Evolutionary conservation across 441 rosid species (phyloP).

Genomic region (Mallotus japonicus): DNA sequence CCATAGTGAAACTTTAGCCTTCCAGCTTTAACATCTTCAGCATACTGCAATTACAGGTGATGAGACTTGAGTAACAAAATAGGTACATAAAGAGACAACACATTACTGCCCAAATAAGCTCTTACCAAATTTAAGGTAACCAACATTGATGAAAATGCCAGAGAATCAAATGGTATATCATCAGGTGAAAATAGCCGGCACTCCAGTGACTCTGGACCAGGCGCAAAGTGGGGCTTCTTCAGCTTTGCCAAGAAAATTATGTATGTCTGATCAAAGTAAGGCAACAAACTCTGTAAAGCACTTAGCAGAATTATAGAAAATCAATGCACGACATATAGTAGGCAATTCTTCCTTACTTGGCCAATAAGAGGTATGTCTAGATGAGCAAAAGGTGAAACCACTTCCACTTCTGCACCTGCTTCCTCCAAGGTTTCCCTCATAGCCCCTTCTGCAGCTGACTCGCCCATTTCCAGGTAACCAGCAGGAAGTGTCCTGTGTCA

Average conservation of each 20-base stretch:
- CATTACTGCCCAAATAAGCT: conserved; percentile 8
- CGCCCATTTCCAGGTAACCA: conserved; percentile 96
- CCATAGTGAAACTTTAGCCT: conserved; percentile 79
- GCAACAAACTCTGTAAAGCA: conserved; percentile 10
- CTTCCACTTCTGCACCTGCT: conserved; percentile 87
- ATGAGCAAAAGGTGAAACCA: conserved; percentile 83
- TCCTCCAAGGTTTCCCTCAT: conserved; percentile 96
- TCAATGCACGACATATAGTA: conserved; percentile 10
- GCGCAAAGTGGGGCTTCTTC: conserved; percentile 71
- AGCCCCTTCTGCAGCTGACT: conserved; percentile 94
- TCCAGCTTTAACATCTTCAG: conserved; percentile 69
- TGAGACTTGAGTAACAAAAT: conserved; percentile 1
- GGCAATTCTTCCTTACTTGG: conserved; percentile 48
- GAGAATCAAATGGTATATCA: conserved; percentile 83
- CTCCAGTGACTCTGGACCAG: conserved; percentile 92
- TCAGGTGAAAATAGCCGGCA: conserved; percentile 75
- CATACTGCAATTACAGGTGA: conserved; percentile 49
- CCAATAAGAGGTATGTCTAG: conserved; percentile 93
- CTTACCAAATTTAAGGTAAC: conserved; percentile 81
- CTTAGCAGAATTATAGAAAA: conserved; percentile 17
- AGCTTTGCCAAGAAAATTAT: conserved; percentile 84
- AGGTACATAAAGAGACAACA: conserved; percentile 2
- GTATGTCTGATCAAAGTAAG: conserved; percentile 63
- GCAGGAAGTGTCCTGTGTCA: conserved; percentile 89
- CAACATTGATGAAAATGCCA: conserved; percentile 89